Base-by-base conservation (phyloP, 371 early-diverging fungal species). In the Dinochytrium kinnereticum region DNA sequence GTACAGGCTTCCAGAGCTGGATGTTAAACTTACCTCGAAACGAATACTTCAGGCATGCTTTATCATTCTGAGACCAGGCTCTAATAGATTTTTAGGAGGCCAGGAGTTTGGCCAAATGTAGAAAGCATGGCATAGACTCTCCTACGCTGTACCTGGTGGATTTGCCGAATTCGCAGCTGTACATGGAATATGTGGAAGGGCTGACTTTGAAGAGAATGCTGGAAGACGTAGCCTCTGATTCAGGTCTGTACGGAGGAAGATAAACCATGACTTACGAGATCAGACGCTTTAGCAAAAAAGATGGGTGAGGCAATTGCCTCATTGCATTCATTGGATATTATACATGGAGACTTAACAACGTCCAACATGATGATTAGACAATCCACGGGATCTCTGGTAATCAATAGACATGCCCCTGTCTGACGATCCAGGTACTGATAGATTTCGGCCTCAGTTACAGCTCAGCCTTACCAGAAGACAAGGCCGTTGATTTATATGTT, bases 271-370 rank as follows among this genome's bases (percentile, higher is more conserved):
- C 7, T 26, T 10, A 26, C 21, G 57, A n/a, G n/a, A n/a, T n/a
- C n/a, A n/a, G n/a, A n/a, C n/a, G n/a, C n/a, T n/a, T 61, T 15
- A 7, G 31, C 61, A 36, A 10, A 7, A 61, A 15, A 61, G 37
- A 80, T 95, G 40, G 98, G 97, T 1, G 68, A 55, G 19, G 84
- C 90, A 0, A 72, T 99, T 36, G 93, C 92, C 3, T 80, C 80
- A 72, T 90, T 99, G 89, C 99, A 99, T 83, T 81, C 80, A 33
- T 73, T 87, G 36, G 93, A 96, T 77, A 87, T 99, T 37, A 85
- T 99, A 19, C 99, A 99, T 78, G 99, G 99, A 1, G 99, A 99
- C 80, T 82, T 99, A 78, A 99, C 99, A 1, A 97, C 99, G 0
- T 97, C 98, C 1, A 99, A 99, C 79, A 84, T 99, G 77, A 88